A percentile compares a stretch with the other conserved stretches of the same genome.
These are phyloP conservation scores for Ogataea pini DNA, from an alignment of 805 yeast species.

Conservation along the genomic window DNA sequence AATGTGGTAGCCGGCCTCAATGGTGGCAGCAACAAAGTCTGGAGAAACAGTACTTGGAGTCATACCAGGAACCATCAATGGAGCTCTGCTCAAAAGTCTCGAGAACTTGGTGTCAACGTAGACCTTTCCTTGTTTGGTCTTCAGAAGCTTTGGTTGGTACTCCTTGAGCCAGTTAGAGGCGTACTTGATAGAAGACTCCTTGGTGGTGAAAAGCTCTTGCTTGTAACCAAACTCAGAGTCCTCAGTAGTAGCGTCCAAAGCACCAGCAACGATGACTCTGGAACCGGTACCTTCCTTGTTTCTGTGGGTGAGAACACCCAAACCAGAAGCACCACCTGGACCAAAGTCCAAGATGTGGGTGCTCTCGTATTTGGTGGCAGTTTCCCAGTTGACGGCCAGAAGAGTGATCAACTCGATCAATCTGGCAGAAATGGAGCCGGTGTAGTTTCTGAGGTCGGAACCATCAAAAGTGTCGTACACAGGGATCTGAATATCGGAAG, in stretches of 20 bases:
- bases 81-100: conserved; percentile 89
- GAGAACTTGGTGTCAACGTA: conserved; percentile 94
- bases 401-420: conserved; percentile 81
- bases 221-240: conserved; percentile 93
- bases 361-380: conserved; percentile 74
- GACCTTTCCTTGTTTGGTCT: conserved; percentile 69
- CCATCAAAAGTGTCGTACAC: conserved; percentile 92
- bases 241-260: conserved; percentile 63
- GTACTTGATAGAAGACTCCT: conserved; percentile 63
- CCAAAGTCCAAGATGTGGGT: conserved; percentile 96
- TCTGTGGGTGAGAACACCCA: conserved; percentile 94
- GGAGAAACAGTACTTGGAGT: conserved; percentile 97
- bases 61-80: conserved; percentile 98
- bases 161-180: conserved; percentile 91
- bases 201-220: conserved; percentile 86
- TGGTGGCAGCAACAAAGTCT: conserved; percentile 88
- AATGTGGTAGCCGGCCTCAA: conserved; percentile 95
- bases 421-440: conserved; percentile 63
- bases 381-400: conserved; percentile 94
- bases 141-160: conserved; percentile 81
- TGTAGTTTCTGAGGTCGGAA: conserved; percentile 60
- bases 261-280: conserved; percentile 91
- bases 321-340: conserved; percentile 97
- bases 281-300: conserved; percentile 99
- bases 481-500: conserved; percentile 68